Base-by-base conservation (phyloP, 805 yeast species). In the Torulaspora microellipsoides region DNA sequence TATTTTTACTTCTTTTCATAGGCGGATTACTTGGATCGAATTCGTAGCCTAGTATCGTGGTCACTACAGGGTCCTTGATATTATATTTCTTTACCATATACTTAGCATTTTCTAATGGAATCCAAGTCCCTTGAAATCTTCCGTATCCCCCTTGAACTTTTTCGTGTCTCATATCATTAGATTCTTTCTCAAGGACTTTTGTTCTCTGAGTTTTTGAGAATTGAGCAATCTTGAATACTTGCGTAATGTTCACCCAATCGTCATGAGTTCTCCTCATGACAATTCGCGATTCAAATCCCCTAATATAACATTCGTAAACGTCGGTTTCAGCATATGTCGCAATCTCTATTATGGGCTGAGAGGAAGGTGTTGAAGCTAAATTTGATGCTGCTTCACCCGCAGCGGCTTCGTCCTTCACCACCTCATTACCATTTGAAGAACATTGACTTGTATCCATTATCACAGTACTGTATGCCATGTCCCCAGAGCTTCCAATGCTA, bases 241-340 rank as follows among this genome's bases (percentile, higher is more conserved):
- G 95, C 0, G 95, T 85, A 15, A 89, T 88, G 59, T 85, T 85
- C 42, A 93, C 88, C 98, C 98, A 93, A 54, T 90, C 85, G 62
- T 93, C 99, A 38, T 76, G 73, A 48, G 86, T 81, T 45, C 98
- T 73, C 55, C 98, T 78, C 98, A 93, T 93, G 2, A 62, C 61
- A 32, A 64, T 56, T 14, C 59, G 49, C 9, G 62, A 53, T 44
- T 56, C 65, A 33, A 42, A 54, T 40, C 81, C 86, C 28, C 77
- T 71, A 33, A 85, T 76, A 37, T 80, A 81, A 59, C 81, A 77
- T 59, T 83, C 89, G 58, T 63, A 73, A 6, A 76, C 80, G 40
- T 75, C 79, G 1, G 72, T 70, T 54, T 72, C 72, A 3, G 78
- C 71, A 53, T 75, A 75, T 5, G 75, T 72, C 1, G 78, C 73